These are phyloP conservation scores for Pisolithus microcarpus DNA, from an alignment of 768 basidiomycete species.

Conservation along the genomic window DNA sequence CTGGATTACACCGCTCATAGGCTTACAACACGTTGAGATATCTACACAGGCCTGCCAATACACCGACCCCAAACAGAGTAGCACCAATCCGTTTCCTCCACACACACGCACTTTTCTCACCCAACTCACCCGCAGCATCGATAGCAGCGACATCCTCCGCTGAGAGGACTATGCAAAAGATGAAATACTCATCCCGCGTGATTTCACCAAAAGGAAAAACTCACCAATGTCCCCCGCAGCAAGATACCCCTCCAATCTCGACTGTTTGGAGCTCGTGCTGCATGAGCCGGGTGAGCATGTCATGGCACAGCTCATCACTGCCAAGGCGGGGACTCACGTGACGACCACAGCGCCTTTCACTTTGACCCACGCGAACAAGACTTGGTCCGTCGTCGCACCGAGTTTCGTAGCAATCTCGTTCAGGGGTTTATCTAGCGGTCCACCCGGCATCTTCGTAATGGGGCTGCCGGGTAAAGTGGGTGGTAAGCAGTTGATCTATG, in stretches of 20 bases:
- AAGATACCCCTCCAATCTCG: slow-evolving; percentile 61
- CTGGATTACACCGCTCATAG: no score
- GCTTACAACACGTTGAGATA: no score
- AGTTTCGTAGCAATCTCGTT: slow-evolving; percentile 45
- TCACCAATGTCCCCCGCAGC: slow-evolving; percentile 57
- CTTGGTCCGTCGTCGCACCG: slow-evolving; percentile 52
- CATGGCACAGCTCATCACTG: no score
- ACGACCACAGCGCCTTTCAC: slow-evolving; percentile 59
- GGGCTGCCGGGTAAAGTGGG: slow-evolving; percentile 38
- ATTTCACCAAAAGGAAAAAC: slow-evolving; percentile 5
- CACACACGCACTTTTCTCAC: slow-evolving; percentile 3
- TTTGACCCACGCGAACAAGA: slow-evolving; percentile 66
- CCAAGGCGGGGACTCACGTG: slow-evolving; percentile 37
- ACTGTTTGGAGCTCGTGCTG: slow-evolving; percentile 61
- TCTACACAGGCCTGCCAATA: background rate
- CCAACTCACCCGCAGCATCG: slow-evolving; percentile 46
- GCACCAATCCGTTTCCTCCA: slow-evolving; percentile 5
- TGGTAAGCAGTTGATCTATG: background rate
- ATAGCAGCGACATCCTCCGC: slow-evolving; percentile 46
- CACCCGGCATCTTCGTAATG: slow-evolving; percentile 50
- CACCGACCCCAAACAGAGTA: slow-evolving; percentile 1
- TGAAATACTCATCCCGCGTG: background rate
- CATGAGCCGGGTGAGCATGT: no score
- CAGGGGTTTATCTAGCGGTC: slow-evolving; percentile 57
- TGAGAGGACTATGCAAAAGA: slow-evolving; percentile 36